These are phyloP conservation scores for Evansstolkia leycettana DNA, from an alignment of 495 filamentous ascomycete genomes.

Conservation along the genomic window DNA sequence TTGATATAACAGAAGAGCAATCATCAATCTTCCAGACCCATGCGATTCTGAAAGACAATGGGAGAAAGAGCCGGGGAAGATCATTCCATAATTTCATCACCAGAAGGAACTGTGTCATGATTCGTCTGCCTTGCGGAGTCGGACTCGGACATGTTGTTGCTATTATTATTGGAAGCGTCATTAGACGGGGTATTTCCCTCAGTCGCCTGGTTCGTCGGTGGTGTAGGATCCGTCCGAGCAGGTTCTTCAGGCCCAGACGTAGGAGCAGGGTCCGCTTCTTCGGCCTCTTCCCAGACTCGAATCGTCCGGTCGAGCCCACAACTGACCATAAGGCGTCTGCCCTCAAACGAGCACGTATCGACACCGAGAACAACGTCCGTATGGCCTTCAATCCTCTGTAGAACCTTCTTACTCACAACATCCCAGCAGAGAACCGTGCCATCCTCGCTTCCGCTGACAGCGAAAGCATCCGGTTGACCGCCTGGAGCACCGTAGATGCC, in stretches of 20 bases:
- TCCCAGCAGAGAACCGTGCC: constrained; percentile 83
- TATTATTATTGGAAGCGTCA: constrained; percentile 11
- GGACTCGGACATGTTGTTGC: constrained; percentile 7
- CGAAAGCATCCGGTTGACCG: constrained; percentile 41
- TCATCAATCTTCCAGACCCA: not conserved
- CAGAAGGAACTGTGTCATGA: not conserved
- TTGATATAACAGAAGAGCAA: not conserved
- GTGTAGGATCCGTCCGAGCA: not conserved
- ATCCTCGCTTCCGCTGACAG: constrained; percentile 78
- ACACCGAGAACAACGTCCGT: constrained; percentile 76
- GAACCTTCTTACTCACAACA: constrained; percentile 65
- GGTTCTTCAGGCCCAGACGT: constrained; percentile 1
- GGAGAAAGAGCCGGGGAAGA: not conserved
- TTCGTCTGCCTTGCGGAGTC: constrained; percentile 1
- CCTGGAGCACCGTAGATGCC: constrained; percentile 45
- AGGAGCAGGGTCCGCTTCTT: constrained; percentile 8
- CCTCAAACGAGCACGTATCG: constrained; percentile 40
- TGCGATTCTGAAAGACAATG: not conserved
- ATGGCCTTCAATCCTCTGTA: constrained; percentile 63
- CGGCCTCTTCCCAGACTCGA: constrained; percentile 44
- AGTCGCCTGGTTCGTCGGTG: constrained; percentile 3
- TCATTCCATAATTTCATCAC: constrained; percentile 2
- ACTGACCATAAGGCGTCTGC: constrained; percentile 41
- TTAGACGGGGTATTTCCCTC: constrained; percentile 14
- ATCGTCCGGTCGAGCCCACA: constrained; percentile 53